Evolutionary conservation across 805 yeast genomes (phyloP).

Genomic region (Sugiyamaella valdiviana): DNA sequence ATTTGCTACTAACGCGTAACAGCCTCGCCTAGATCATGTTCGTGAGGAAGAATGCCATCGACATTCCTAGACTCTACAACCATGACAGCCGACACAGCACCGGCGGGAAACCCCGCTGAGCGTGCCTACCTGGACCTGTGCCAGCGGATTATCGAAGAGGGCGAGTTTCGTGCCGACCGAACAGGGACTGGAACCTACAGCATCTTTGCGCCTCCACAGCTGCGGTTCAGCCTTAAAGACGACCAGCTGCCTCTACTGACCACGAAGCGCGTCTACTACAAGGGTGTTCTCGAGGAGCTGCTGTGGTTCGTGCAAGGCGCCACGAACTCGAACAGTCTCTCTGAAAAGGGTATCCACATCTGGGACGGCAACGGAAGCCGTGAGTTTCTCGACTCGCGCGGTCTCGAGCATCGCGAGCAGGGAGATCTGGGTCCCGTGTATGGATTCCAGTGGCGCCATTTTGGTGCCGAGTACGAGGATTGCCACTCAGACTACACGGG

Average conservation of each 20-base stretch:
- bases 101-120: constrained; percentile 39
- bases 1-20: too few relatives aligned
- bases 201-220: constrained; percentile 92
- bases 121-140: constrained; percentile 84
- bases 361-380: constrained; percentile 99
- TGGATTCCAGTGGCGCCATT: constrained; percentile 99
- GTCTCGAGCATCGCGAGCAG: constrained; percentile 70
- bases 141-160: constrained; percentile 64
- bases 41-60: background rate
- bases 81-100: constrained; percentile 1
- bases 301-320: constrained; percentile 89
- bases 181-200: constrained; percentile 96
- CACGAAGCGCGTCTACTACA: constrained; percentile 85
- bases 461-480: constrained; percentile 86
- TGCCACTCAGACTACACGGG: constrained; percentile 85
- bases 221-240: constrained; percentile 69
- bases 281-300: constrained; percentile 82
- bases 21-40: too few relatives aligned
- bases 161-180: constrained; percentile 90
- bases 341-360: constrained; percentile 84
- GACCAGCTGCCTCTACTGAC: constrained; percentile 83
- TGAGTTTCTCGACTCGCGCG: constrained; percentile 78
- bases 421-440: constrained; percentile 98
- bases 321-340: constrained; percentile 75
- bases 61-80: background rate